Base-by-base conservation (phyloP, 148 eudicot species). In the Nyssa sinensis region DNA sequence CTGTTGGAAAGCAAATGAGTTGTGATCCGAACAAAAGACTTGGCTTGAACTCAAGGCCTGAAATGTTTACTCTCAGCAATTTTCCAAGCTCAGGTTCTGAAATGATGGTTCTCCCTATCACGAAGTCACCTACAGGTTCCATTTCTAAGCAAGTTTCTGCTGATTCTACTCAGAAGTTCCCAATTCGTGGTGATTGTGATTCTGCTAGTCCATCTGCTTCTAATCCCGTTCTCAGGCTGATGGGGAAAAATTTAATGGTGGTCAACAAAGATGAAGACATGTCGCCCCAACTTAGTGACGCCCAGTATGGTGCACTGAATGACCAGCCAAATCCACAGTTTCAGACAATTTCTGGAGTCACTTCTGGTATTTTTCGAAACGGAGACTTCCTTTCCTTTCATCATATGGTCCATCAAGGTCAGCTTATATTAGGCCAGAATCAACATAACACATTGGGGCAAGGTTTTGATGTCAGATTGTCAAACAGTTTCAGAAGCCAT, bases 211-310 rank as follows among this genome's bases (percentile, higher is more conserved):
- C 85, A 4, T 84, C 89, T 19, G 71, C 75, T 63, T 67, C 93
- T 29, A 86, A 81, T 75, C 86, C 94, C 6, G 81, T 90, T 55
- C 88, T 94, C 53, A 77, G 98, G 84, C 81, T 94, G 66, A 92
- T 94, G 97, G 98, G 98, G 10, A 94, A 92, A 81, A 81, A 94
- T 81, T 80, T 94, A 59, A 90, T 85, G 89, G 95, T 94, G 68
- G 81, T 81, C 65, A 94, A 82, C 74, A 89, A 70, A 55, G 87
- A 84, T 57, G 89, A 86, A 53, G 71, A 67, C 62, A 57, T 61
- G 23, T 34, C 72, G 32, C 69, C 68, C 9, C 81, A 62, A 44
- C 16, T 19, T 2, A 29, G 53, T 49, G 66, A 75, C 10, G 4
- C 70, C 65, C 72, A 53, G 21, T 44, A 64, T 5, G 23, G 53